These are phyloP conservation scores for Halenospora varia DNA, from an alignment of 495 filamentous ascomycete genomes.

Conservation along the genomic window DNA sequence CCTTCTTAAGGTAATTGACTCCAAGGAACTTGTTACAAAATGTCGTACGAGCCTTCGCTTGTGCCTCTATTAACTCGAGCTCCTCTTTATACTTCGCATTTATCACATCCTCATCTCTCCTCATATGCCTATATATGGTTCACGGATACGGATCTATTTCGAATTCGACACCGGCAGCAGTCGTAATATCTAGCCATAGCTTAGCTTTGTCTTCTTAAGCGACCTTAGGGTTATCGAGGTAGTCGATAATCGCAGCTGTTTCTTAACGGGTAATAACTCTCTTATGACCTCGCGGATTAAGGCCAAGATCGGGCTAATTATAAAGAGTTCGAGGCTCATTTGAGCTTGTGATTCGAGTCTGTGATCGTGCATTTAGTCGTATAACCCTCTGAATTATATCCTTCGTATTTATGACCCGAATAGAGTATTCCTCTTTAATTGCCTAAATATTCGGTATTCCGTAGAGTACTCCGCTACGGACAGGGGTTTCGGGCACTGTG, in stretches of 20 bases:
- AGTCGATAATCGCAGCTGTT: background rate
- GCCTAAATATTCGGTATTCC: no score
- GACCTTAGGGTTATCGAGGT: background rate
- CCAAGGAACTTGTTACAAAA: background rate
- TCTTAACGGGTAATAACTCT: background rate
- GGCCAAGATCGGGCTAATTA: background rate
- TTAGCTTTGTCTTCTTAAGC: background rate
- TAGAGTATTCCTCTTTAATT: no score
- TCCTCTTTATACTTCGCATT: constrained; percentile 8
- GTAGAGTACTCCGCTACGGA: no score
- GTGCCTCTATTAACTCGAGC: background rate
- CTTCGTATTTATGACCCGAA: no score
- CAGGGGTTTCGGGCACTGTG: no score
- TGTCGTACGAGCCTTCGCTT: background rate
- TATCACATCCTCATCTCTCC: constrained; percentile 6
- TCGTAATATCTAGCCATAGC: constrained; percentile 10
- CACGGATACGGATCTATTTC: background rate
- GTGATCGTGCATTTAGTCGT: background rate
- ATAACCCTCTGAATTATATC: no score
- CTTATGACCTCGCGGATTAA: background rate
- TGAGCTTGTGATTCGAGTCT: background rate
- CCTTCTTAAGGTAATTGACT: background rate
- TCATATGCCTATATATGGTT: background rate
- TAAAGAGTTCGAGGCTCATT: background rate
- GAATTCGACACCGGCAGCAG: background rate